These are phyloP conservation scores for Penicillium diatomitis DNA, from an alignment of 495 filamentous ascomycete species.

Conservation along the genomic window DNA sequence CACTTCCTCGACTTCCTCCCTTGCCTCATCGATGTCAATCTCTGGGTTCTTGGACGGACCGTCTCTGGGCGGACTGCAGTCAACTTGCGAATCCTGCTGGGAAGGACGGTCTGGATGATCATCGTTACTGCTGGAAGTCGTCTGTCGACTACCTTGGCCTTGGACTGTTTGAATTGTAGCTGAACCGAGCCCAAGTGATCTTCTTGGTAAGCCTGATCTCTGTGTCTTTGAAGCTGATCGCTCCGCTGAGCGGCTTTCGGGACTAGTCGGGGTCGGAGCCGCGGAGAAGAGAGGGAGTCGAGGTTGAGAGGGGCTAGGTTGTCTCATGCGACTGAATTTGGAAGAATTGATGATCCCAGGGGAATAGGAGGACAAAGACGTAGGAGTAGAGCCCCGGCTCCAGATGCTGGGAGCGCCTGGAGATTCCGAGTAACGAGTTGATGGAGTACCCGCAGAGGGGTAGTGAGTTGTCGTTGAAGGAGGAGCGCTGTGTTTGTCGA, in stretches of 20 bases:
- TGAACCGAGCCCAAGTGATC: background rate
- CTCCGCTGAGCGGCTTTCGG: conserved; percentile 56
- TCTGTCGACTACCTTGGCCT: background rate
- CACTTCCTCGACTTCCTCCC: conserved; percentile 17
- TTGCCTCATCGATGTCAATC: conserved; percentile 15
- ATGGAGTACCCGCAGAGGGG: conserved; percentile 71
- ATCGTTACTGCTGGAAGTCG: background rate
- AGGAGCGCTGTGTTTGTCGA: conserved; percentile 50
- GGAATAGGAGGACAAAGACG: conserved; percentile 94
- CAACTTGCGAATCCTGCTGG: conserved; percentile 54
- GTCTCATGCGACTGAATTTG: conserved; percentile 49
- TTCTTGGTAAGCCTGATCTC: conserved; percentile 36
- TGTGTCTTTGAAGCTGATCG: conserved; percentile 50
- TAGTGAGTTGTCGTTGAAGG: conserved; percentile 58
- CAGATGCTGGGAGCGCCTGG: conserved; percentile 83
- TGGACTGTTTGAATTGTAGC: background rate
- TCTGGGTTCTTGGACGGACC: conserved; percentile 10
- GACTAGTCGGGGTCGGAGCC: conserved; percentile 39
- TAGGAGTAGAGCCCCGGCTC: conserved; percentile 84
- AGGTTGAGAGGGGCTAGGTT: conserved; percentile 55
- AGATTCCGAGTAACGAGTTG: conserved; percentile 89
- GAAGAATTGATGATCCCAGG: conserved; percentile 62
- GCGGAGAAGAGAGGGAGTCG: conserved; percentile 53
- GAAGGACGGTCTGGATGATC: conserved; percentile 52
- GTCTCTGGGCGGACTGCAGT: conserved; percentile 25